Evolutionary conservation across 148 eudicot species (phyloP), one percentile per base, ranked within the genome.

Genomic region (Selenicereus undatus): DNA sequence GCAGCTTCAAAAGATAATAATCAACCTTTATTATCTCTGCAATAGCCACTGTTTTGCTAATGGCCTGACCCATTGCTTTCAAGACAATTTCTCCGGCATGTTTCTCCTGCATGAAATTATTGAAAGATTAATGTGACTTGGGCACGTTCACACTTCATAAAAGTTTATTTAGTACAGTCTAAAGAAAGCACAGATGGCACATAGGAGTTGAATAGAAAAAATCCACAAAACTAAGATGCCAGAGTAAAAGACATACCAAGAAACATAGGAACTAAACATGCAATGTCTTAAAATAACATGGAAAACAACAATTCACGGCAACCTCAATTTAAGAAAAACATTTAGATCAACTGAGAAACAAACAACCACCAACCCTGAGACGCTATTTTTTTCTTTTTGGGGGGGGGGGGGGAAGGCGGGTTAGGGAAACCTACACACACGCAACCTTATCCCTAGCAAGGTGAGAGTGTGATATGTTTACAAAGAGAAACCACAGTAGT

Each of bases 51-150:
- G 99, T 89, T 88, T 93, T 95, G 90, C 89, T 93, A 79, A 95
- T 93, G 58, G 98, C 99, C 83, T 91, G 97, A 58, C 99, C 99
- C 99, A 95, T 95, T 85, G 95, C 99, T 83, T 92, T 93, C 81
- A 95, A 81, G 75, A 93, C 97, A 81, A 95, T 92, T 89, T 95
- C 98, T 76, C 82, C 91, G 30, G 84, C 91, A 66, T 50, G 86
- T 76, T 86, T 92, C 83, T 95, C 99, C 99, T 95, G 82, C 68
- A 88, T 66, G 22, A 24, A n/a, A 64, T 64, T 64, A 64, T 64
- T 64, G 12, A n/a, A 56, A n/a, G 68, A 24, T 64, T 64, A 8
- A 64, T 64, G n/a, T 60, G 27, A 24, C 29, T 22, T 64, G 2
- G 6, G 68, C 68, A 64, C 13, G 11, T 64, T n/a, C 27, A 64